Conservation (phyloP, 1,139 yeast species). For the Yamadazyma aaseri region DNA sequence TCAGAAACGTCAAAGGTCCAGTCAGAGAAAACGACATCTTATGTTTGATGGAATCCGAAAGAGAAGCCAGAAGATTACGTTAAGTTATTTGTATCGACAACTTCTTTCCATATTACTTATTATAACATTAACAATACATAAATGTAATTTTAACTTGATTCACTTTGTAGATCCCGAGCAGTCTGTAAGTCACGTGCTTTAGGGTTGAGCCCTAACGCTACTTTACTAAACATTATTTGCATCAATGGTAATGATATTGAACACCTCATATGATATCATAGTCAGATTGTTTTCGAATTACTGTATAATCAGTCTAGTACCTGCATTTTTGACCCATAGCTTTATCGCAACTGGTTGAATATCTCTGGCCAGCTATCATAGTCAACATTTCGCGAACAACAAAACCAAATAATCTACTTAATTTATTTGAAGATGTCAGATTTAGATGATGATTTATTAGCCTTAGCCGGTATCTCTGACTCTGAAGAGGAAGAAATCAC, state of each 20-base stretch:
- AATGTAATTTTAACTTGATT: constrained; percentile 1
- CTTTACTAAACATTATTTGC: too few species aligned
- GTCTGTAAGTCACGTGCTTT: constrained; percentile 6
- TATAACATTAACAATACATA: constrained; percentile 3
- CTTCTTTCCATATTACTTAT: constrained; percentile 4
- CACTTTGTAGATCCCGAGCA: neutral
- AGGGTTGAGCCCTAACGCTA: constrained; percentile 8
- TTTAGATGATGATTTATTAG: constrained; percentile 86
- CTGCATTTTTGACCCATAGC: too few species aligned
- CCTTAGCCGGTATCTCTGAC: constrained; percentile 74
- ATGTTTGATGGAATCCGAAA: constrained; percentile 99
- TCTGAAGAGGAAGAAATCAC: constrained; percentile 27
- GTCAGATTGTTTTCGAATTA: too few species aligned
- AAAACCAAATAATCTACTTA: too few species aligned
- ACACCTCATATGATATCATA: too few species aligned
- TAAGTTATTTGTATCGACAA: constrained; percentile 17
- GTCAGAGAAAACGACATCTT: constrained; percentile 99
- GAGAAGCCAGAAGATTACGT: constrained; percentile 89
- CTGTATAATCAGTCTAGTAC: too few species aligned
- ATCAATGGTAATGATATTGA: too few species aligned
- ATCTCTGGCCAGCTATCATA: too few species aligned
- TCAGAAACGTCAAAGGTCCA: constrained; percentile 99
- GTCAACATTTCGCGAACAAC: too few species aligned
- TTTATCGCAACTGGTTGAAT: too few species aligned
- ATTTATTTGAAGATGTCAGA: constrained; percentile 57